Base-by-base conservation (phyloP, 345 rosid genomes). In the Ceriops zippeliana region DNA sequence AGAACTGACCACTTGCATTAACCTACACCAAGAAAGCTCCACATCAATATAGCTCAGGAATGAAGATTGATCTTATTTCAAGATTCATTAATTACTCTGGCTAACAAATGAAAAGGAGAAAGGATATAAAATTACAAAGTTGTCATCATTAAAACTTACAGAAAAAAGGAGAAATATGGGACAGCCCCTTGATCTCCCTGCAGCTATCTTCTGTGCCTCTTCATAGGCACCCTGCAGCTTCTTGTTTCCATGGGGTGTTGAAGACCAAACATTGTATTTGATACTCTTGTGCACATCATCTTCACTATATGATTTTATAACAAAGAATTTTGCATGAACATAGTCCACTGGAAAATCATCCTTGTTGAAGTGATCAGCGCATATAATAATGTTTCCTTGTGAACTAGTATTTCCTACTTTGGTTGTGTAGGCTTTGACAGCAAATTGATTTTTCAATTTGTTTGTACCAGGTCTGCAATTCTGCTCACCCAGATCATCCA, bases 231-330 rank as follows among this genome's bases (percentile, higher is more conserved):
- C 65, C 74, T 90, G 89, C 77, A 95, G 59, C 80, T 95, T 95
- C 83, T 88, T 95, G 90, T 95, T 95, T 72, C 99, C 99, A 58
- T 88, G 90, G 66, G 90, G 82, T 30, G 99, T 95, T 63, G 97
- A 91, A 37, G 99, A 91, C 99, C 99, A 95, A 58, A 95, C 90
- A 74, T 66, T 84, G 75, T 90, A 95, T 71, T 95, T 95, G 74
- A 95, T 85, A 86, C 99, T 95, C 83, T 88, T 95, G 87, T 95
- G 99, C 26, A 95, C 96, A 79, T 95, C 99, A 81, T 95, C 99
- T 81, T 95, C 97, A 26, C 98, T 90, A 68, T 95, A 95, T 2
- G 99, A 95, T 79, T 95, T 95, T 51, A 95, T 91, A 72, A 95
- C 96, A 74, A 83, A 95, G 83, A 85, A 89, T 74, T 90, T 95